These are phyloP conservation scores for Aspergillus tubingensis DNA, from an alignment of 2,329 filamentous ascomycete genomes.

Conservation along the genomic window DNA sequence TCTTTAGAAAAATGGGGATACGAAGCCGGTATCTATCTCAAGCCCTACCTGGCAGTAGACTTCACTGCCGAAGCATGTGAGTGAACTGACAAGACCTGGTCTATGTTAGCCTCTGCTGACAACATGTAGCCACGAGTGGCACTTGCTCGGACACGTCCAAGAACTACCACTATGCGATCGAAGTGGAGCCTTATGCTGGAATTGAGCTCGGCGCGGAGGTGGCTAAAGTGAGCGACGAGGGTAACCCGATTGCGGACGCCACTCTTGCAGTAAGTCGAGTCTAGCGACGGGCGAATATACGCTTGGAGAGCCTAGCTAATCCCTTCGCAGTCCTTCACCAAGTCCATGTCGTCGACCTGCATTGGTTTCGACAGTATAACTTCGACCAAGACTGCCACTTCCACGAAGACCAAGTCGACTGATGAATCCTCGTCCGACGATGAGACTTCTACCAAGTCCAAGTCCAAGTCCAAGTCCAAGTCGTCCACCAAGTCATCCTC, in stretches of 20 bases:
- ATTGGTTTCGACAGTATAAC: slow-evolving; percentile 9
- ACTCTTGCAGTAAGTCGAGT: slow-evolving; percentile 16
- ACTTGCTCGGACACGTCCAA: slow-evolving; percentile 7
- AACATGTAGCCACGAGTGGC: slow-evolving; percentile 13
- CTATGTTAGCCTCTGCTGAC: slow-evolving; percentile 4
- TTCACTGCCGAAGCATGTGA: slow-evolving; percentile 18
- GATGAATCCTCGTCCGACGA: not conserved
- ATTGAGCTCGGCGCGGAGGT: slow-evolving; percentile 18
- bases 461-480: not conserved
- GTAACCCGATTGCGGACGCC: slow-evolving; percentile 9
- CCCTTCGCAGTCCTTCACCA: slow-evolving; percentile 1
- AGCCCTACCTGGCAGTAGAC: slow-evolving; percentile 17
- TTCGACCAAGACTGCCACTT: not conserved
- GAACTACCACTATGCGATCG: slow-evolving; percentile 9
- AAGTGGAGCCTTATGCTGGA: slow-evolving; percentile 13
- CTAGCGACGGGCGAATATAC: not conserved
- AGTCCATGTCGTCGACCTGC: slow-evolving; percentile 5
- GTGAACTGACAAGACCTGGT: not conserved
- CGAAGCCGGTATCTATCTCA: slow-evolving; percentile 21
- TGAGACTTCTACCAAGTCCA: not conserved
- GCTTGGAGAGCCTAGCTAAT: not conserved
- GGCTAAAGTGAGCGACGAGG: slow-evolving; percentile 12
- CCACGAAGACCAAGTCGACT: not conserved
- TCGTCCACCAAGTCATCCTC: not conserved
- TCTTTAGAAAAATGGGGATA: slow-evolving; percentile 17